Base-by-base conservation (phyloP, 495 filamentous ascomycete genomes). In the Annulohypoxylon bovei region DNA sequence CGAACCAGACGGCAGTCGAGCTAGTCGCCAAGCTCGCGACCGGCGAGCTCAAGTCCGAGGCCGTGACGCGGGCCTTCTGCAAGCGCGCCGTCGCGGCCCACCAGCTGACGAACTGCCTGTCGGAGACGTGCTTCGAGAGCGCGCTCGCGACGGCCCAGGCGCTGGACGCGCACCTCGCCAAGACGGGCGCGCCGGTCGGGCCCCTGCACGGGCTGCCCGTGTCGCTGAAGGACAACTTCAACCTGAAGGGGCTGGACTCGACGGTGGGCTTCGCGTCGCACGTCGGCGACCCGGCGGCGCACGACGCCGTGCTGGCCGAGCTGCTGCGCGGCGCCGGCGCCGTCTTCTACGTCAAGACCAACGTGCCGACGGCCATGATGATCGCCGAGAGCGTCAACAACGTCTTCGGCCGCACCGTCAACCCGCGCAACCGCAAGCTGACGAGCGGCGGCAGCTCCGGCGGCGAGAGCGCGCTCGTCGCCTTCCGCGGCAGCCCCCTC, bases 261-360 rank as follows among this genome's bases (percentile, higher is more conserved):
- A 86, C 83, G 9, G 82, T 88, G n/a, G 78, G 78, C 35, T 74
- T 78, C 66, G 68, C 73, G 0, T 73, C 74, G 9, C 72, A 75
- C 52, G 61, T 78, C 11, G 76, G 68, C n/a, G 66, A 76, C 35
- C 73, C 75, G 3, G 76, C 72, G 1, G 5, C 32, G 12, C 27
- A 73, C 30, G 76, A 78, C 30, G 39, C 78, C 12, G 73, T 75
- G 53, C 67, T 80, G 0, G 76, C 69, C 2, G 57, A 82, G 55
- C 70, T 97, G 0, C 78, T 97, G 30, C 90, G 92, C 72, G 88
- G 90, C 74, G 92, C 92, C 23, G 90, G 91, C 16, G 93, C 93
- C 12, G 85, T 97, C 5, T 92, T 93, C n/a, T 96, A 95, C 78
- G 91, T 92, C 14, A 97, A 97, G 83, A 97, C 93, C 1, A 93